Conservation (phyloP, 2,329 filamentous ascomycete genomes). For the Fusarium albidum region DNA sequence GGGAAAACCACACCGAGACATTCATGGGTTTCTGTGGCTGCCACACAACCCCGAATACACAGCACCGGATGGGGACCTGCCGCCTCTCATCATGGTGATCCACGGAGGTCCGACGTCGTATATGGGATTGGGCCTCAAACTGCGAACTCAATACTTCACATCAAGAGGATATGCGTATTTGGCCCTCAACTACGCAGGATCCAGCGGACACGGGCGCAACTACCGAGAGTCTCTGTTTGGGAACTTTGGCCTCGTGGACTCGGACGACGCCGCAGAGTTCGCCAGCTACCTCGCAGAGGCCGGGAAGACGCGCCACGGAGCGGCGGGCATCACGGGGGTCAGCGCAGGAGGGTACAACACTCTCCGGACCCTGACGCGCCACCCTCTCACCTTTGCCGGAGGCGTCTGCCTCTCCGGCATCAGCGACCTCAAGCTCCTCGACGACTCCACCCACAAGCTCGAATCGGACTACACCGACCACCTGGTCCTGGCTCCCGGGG, state of each 20-base stretch:
- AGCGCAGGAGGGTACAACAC: conserved; percentile 64
- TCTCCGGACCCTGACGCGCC: conserved; percentile 56
- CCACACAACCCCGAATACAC: conserved; percentile 56
- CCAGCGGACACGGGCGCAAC: conserved; percentile 57
- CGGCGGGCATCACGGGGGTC: conserved; percentile 58
- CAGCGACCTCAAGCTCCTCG: conserved; percentile 56
- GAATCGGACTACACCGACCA: conserved; percentile 60
- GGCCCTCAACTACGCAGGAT: conserved; percentile 61
- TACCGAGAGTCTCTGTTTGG: conserved; percentile 59
- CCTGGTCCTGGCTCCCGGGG: conserved; percentile 49
- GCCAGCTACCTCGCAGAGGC: conserved; percentile 51
- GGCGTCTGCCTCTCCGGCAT: conserved; percentile 61
- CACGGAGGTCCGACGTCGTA: conserved; percentile 62
- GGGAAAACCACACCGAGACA: conserved; percentile 39
- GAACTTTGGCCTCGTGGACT: conserved; percentile 60
- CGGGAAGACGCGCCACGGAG: conserved; percentile 46
- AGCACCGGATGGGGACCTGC: conserved; percentile 48
- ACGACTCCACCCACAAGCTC: conserved; percentile 62
- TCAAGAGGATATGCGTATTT: conserved; percentile 62
- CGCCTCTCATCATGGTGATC: conserved; percentile 58
- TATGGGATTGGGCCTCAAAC: conserved; percentile 51
- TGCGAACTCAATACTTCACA: conserved; percentile 60
- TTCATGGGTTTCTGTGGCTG: conserved; percentile 58
- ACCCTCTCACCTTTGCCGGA: conserved; percentile 56
- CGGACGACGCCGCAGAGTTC: conserved; percentile 57